Conservation (phyloP, 352 stramenopile genomes). For the Blastocystis hominis region DNA sequence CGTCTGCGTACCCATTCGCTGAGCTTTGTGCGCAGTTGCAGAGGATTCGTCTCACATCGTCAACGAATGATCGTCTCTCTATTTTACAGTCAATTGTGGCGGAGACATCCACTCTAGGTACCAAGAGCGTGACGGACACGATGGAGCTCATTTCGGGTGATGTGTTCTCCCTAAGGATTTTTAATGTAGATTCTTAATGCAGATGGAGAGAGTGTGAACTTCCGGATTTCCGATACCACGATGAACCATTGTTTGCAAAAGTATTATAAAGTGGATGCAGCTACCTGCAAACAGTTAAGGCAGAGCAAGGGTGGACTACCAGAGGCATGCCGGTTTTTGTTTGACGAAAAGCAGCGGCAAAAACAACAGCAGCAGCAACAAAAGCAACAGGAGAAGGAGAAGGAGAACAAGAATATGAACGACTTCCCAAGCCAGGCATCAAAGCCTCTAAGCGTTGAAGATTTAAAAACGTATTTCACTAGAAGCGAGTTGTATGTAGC, state of each 20-base stretch:
- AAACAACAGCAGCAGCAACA: background rate
- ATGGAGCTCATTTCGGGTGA: constrained; percentile 1
- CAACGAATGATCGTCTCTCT: background rate
- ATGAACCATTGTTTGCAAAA: background rate
- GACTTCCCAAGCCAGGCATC: background rate
- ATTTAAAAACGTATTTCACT: background rate
- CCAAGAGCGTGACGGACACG: background rate
- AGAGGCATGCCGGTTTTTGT: background rate
- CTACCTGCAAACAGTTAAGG: background rate
- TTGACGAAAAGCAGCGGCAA: background rate
- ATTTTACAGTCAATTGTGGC: background rate
- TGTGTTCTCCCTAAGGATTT: background rate
- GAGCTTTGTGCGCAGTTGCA: background rate
- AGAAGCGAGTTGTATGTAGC: background rate
- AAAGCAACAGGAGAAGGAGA: background rate
- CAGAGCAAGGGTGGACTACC: background rate
- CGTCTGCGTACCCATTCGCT: background rate
- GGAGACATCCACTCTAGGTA: background rate
- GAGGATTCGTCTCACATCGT: background rate
- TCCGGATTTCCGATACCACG: background rate
- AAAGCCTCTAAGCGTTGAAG: background rate
- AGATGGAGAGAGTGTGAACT: background rate
- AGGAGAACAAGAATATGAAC: too few species aligned
- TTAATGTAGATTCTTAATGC: background rate
- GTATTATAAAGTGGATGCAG: background rate